Base-by-base conservation (phyloP, 75 land plant species). In the Pinus taeda region DNA sequence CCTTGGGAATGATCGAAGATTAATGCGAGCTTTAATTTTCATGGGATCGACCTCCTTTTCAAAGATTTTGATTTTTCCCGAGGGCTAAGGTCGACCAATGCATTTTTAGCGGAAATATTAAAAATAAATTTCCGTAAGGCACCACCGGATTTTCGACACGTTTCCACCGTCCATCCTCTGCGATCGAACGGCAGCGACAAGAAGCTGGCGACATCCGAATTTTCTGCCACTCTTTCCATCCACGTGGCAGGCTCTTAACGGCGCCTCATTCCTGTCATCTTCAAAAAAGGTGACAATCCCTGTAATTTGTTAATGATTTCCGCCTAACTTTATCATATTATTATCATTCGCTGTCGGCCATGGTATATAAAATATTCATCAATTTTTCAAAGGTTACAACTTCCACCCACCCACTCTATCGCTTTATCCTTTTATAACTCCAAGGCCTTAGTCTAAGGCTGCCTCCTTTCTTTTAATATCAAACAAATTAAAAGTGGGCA, bases 1-100 rank as follows among this genome's bases (percentile, higher is more conserved):
- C 67, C 17, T 64, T 64, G 67, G 67, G 33, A 64, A 64, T 64
- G 67, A 64, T 17, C 67, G 15, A 63, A 63, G 66, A 63, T 17
- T 20, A 59, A 15, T 20, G 21, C 9, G 0, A 6, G 6, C 20
- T 20, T 18, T 59, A 59, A 59, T 59, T 15, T 59, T 59, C 21
- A 5, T 20, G 21, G n/a, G 21, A 4, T 59, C 7, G 2, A 5
- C 22, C 13, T 22, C 22, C 22, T 61, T 6, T 20, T 20, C 5
- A 60, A 60, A 24, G 4, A 22, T 61, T 61, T 9, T 26, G 64
- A 13, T 22, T 22, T 3, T 61, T 22, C 14, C 26, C 11, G 26
- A 61, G 26, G 26, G 7, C 22, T 20, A 61, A 61, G 26, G 12
- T 61, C 12, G 26, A 61, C 9, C 12, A 11, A 9, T 22, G 13